Evolutionary conservation across 345 rosid species (phyloP).

Genomic region (Fremontodendron californicum): DNA sequence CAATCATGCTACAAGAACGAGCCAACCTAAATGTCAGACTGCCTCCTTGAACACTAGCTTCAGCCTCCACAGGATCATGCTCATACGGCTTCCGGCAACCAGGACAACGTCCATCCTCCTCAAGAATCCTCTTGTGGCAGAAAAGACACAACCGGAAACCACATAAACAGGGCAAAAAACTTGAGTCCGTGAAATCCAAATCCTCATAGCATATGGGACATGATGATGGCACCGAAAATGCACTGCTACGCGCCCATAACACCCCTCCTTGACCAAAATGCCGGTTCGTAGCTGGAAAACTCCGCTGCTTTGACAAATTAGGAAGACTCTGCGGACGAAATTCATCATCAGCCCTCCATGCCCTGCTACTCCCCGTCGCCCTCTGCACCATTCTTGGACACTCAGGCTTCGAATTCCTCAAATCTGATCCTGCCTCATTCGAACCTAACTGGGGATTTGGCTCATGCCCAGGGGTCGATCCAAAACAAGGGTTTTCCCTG

Average conservation of each 20-base stretch:
- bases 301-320: conserved; percentile 64
- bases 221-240: conserved; percentile 36
- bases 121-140: conserved; percentile 92
- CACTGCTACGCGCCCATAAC: conserved; percentile 42
- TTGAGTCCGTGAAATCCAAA: conserved; percentile 74
- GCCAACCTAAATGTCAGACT: conserved; percentile 54
- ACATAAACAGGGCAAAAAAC: conserved; percentile 79
- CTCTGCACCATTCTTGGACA: conserved; percentile 27
- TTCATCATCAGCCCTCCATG: conserved; percentile 85
- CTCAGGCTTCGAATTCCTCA: conserved; percentile 28
- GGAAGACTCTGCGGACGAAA: conserved; percentile 80
- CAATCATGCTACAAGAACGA: conserved; percentile 81
- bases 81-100: conserved; percentile 85
- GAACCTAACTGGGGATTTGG: conserved; percentile 23
- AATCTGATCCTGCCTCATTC: conserved; percentile 22
- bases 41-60: conserved; percentile 54
- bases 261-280: conserved; percentile 39
- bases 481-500: conserved; percentile 20
- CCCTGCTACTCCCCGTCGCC: conserved; percentile 40
- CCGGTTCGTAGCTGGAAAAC: conserved; percentile 44
- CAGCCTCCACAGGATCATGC: conserved; percentile 43
- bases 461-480: conserved; percentile 23
- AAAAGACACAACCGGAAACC: conserved; percentile 91
- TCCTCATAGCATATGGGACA: conserved; percentile 87
- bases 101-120: conserved; percentile 93